These are phyloP conservation scores for Marsdenia floribunda DNA, from an alignment of 257 asterid genomes.

Conservation along the genomic window DNA sequence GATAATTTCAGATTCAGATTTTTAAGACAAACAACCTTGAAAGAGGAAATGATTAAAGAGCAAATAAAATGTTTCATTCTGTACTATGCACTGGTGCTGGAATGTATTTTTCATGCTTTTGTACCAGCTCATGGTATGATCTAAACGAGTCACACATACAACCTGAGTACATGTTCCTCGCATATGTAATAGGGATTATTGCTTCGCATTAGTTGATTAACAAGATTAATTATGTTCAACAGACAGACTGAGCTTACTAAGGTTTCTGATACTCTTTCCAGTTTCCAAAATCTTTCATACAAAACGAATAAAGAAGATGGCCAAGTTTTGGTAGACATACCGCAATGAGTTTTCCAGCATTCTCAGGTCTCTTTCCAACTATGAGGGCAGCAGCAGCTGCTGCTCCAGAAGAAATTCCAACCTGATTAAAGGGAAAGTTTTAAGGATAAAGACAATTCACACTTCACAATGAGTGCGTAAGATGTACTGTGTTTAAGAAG, in stretches of 20 bases:
- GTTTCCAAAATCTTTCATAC: conserved; percentile 3
- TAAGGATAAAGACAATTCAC: conserved; percentile 7
- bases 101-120: too few species aligned
- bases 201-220: not conserved
- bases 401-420: conserved; percentile 99
- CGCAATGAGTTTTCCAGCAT: conserved; percentile 90
- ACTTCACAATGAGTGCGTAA: not conserved
- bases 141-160: too few species aligned
- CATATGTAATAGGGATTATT: not conserved
- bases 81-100: too few species aligned
- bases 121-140: too few species aligned
- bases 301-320: not conserved
- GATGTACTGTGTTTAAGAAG: not conserved
- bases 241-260: not conserved
- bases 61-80: too few species aligned
- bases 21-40: too few species aligned
- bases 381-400: conserved; percentile 87
- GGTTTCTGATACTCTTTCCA: not conserved
- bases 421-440: conserved; percentile 35
- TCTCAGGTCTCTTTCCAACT: conserved; percentile 91
- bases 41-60: too few species aligned
- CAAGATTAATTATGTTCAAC: not conserved
- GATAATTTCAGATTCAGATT: too few species aligned
- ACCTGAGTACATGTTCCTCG: too few species aligned
- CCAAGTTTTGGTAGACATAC: conserved; percentile 34